phyloP scores from a whole-genome alignment of 2,329 filamentous ascomycete species.

The Pestalotiopsis sp. region DNA sequence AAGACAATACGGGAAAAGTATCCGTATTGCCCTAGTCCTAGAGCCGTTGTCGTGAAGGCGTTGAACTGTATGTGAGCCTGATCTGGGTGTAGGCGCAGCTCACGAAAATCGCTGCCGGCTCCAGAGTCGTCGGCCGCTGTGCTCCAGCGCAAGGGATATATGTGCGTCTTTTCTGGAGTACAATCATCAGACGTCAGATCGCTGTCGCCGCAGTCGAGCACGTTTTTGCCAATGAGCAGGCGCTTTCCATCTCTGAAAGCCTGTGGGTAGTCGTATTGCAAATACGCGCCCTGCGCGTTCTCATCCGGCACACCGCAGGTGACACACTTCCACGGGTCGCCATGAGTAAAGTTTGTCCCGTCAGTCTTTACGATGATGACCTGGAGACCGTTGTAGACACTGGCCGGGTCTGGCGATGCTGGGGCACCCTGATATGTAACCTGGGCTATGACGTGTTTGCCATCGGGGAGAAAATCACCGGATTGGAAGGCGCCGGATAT shows the following conservation, averaged over 20 bases:
- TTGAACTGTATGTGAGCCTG: slow-evolving; percentile 45
- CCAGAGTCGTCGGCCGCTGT: slow-evolving; percentile 21
- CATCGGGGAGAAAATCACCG: slow-evolving; percentile 43
- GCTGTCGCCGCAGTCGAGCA: slow-evolving; percentile 39
- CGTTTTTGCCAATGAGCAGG: slow-evolving; percentile 34
- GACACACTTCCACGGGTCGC: slow-evolving; percentile 50
- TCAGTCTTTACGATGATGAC: slow-evolving; percentile 46
- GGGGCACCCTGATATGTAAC: slow-evolving; percentile 46
- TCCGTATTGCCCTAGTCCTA: slow-evolving; percentile 23
- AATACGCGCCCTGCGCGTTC: slow-evolving; percentile 27
- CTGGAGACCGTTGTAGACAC: slow-evolving; percentile 44
- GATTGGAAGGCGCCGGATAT: slow-evolving; percentile 21
- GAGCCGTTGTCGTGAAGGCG: slow-evolving; percentile 31
- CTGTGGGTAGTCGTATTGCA: slow-evolving; percentile 42
- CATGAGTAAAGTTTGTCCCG: slow-evolving; percentile 41
- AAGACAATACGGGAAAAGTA: slow-evolving; percentile 37
- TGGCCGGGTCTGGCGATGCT: slow-evolving; percentile 37
- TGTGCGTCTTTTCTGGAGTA: slow-evolving; percentile 35
- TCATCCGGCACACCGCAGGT: slow-evolving; percentile 42
- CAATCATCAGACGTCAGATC: slow-evolving; percentile 38
- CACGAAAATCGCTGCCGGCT: slow-evolving; percentile 37
- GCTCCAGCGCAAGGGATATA: slow-evolving; percentile 45
- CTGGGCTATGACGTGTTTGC: slow-evolving; percentile 41
- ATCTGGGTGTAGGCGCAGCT: slow-evolving; percentile 48
- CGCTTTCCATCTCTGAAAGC: slow-evolving; percentile 40